Evolutionary conservation across 2,329 filamentous ascomycete genomes (phyloP).

Genomic region (Aspergillus fumigatus): DNA sequence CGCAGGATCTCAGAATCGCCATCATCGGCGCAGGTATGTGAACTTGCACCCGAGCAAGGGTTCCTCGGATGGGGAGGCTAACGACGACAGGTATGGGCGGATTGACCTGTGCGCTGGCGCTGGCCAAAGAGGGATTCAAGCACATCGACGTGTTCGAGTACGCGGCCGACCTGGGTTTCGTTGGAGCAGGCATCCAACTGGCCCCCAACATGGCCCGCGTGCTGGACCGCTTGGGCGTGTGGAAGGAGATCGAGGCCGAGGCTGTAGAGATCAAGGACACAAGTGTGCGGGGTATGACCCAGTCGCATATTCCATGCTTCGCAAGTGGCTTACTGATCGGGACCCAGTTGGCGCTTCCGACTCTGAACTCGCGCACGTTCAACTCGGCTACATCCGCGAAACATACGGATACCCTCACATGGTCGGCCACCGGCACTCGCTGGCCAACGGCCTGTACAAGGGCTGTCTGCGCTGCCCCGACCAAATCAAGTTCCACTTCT

Average conservation of each 20-base stretch:
- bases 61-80: neutral
- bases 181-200: slow-evolving; percentile 79
- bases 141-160: slow-evolving; percentile 70
- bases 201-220: slow-evolving; percentile 79
- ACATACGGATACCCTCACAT: slow-evolving; percentile 74
- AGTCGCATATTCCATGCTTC: too few species aligned
- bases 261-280: slow-evolving; percentile 67
- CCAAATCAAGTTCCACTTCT: slow-evolving; percentile 64
- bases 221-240: slow-evolving; percentile 67
- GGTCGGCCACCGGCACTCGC: slow-evolving; percentile 70
- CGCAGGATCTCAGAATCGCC: slow-evolving; percentile 39
- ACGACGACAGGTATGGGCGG: slow-evolving; percentile 63
- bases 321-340: neutral
- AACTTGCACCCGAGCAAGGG: neutral
- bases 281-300: slow-evolving; percentile 60
- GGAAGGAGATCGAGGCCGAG: slow-evolving; percentile 65
- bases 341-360: slow-evolving; percentile 59
- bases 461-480: slow-evolving; percentile 61
- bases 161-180: slow-evolving; percentile 70
- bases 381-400: slow-evolving; percentile 61
- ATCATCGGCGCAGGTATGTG: slow-evolving; percentile 43
- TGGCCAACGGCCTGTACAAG: slow-evolving; percentile 65
- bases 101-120: slow-evolving; percentile 64
- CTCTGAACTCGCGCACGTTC: slow-evolving; percentile 65
- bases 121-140: slow-evolving; percentile 71